phyloP scores from a whole-genome alignment of 2,329 filamentous ascomycete species.

The Trichoderma lentiforme region DNA sequence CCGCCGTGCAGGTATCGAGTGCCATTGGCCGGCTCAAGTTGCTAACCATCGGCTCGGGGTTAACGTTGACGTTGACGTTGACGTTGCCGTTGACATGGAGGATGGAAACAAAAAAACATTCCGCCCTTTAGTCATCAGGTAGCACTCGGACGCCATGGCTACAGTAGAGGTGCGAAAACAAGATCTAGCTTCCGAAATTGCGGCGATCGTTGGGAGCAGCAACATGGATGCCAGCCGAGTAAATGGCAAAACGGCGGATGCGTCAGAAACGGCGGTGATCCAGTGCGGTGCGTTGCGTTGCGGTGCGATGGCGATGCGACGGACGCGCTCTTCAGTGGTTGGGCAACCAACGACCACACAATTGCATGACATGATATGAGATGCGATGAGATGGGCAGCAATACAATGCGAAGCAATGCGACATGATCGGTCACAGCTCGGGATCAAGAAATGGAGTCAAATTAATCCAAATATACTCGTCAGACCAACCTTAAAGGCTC shows the following conservation, averaged over 20 bases:
- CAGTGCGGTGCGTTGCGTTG: neutral
- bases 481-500: neutral
- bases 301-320: neutral
- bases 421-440: neutral
- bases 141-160: neutral
- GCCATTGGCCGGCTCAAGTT: slow-evolving; percentile 4
- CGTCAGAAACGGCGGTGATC: neutral
- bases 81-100: neutral
- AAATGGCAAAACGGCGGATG: neutral
- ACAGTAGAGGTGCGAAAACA: neutral
- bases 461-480: neutral
- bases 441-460: neutral
- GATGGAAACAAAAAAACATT: neutral
- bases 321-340: neutral
- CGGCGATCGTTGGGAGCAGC: neutral
- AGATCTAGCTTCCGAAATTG: neutral
- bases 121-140: neutral
- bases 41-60: neutral
- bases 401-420: neutral
- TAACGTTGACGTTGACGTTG: neutral
- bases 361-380: neutral
- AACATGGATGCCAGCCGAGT: neutral
- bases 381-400: neutral
- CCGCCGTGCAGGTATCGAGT: slow-evolving; percentile 7
- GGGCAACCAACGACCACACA: neutral